These are phyloP conservation scores for Rhodotorula sp. DNA, from an alignment of 1,284 basidiomycete species.

Conservation along the genomic window DNA sequence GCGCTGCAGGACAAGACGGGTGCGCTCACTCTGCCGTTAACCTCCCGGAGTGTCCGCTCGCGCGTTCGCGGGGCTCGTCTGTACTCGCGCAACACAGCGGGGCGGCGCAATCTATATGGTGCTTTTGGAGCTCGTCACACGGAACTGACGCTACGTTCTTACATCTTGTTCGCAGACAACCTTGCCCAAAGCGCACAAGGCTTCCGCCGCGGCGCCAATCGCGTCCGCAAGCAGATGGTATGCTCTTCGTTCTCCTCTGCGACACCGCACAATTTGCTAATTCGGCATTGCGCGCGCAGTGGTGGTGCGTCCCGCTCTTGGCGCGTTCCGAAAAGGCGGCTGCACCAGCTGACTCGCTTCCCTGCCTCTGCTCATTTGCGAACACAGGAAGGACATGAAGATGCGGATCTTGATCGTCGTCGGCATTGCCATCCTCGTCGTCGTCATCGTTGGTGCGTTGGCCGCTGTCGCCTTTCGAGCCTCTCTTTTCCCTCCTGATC, in stretches of 20 bases:
- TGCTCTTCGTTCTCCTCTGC: not conserved
- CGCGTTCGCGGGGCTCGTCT: too few relatives aligned
- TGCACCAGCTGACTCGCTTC: not conserved
- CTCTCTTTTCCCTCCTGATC: too few relatives aligned
- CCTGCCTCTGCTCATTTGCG: conserved; percentile 16
- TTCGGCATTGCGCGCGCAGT: conserved; percentile 11
- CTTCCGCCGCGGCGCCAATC: conserved; percentile 94
- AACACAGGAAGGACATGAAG: conserved; percentile 90
- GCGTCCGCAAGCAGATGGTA: conserved; percentile 72
- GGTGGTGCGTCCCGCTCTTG: conserved; percentile 30
- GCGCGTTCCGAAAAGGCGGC: not conserved
- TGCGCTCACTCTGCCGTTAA: conserved; percentile 53
- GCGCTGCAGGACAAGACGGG: conserved; percentile 97
- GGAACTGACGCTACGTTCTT: too few relatives aligned
- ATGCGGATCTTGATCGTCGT: conserved; percentile 88
- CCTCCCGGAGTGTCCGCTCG: too few relatives aligned
- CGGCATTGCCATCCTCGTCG: conserved; percentile 80
- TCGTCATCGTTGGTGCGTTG: conserved; percentile 74
- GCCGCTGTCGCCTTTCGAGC: not conserved
- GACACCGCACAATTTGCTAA: not conserved
- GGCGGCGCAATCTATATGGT: too few relatives aligned
- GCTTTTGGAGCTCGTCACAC: too few relatives aligned
- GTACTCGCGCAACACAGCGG: not conserved
- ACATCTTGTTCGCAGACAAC: conserved; percentile 66
- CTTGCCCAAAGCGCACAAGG: conserved; percentile 98